Evolutionary conservation across 768 basidiomycete genomes (phyloP), one percentile per base, ranked within the genome.

Genomic region (Termitomyces sp.): DNA sequence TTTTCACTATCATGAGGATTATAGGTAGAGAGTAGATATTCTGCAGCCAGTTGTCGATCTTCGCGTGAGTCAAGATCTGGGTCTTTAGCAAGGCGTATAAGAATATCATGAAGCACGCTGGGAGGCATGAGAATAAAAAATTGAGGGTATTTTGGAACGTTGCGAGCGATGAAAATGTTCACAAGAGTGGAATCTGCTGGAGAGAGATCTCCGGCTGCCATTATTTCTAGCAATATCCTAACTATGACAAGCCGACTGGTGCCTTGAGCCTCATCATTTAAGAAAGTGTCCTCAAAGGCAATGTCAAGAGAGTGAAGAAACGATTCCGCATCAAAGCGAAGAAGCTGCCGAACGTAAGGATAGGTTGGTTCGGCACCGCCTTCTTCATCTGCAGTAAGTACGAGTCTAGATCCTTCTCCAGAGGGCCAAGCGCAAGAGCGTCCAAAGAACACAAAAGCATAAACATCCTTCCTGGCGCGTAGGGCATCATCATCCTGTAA

Each of bases 141-240:
- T 73, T 97, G 95, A 1, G 91, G 87, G 74, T 98, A 99, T 75
- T 98, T 98, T 0, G 97, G 94, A 11, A 97, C 86, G 72, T 98
- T 99, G 61, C 96, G 89, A 4, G 97, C 93, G 60, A 98, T 83
- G 74, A 99, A 99, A 63, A 99, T 98, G 69, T 96, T 87, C 54
- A 96, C 81, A 72, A 99, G 92, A 3, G 92, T 94, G 60, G 78
- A 75, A 70, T 92, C 94, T 45, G 81, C 73, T 34, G 83, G 73
- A 0, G 84, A 74, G 32, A 94, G 74, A 53, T 80, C 78, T 29
- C 74, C 76, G 2, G 83, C 79, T 5, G 85, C 77, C 6, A 89
- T 66, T 40, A 96, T 86, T 68, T 98, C 94, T 60, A 95, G 81
- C 40, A 98, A 77, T 58, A 94, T 88, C 67, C 89, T 89, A 69